phyloP scores from a whole-genome alignment of 2,329 filamentous ascomycete genomes.

The Didymellaceae sp. region DNA sequence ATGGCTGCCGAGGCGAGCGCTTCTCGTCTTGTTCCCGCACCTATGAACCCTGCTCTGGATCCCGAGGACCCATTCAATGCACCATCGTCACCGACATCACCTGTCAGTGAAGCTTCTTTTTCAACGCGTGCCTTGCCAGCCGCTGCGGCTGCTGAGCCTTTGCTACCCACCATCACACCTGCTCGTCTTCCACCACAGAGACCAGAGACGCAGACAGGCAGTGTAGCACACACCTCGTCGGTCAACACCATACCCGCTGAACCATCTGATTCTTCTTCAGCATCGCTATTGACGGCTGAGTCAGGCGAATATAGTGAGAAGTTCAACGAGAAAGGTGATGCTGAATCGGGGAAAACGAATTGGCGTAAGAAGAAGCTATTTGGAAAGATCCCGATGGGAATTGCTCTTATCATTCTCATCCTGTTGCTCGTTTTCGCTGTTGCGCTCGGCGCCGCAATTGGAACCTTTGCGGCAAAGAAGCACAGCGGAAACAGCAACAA shows the following conservation, averaged over 20 bases:
- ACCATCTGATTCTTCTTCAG: slow-evolving; percentile 37
- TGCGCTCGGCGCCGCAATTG: slow-evolving; percentile 61
- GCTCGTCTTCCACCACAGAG: slow-evolving; percentile 40
- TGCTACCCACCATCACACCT: slow-evolving; percentile 33
- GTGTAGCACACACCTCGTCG: slow-evolving; percentile 25
- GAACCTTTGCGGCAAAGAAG: slow-evolving; percentile 58
- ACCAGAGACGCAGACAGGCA: slow-evolving; percentile 42
- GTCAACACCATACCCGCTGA: slow-evolving; percentile 29
- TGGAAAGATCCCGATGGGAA: slow-evolving; percentile 59
- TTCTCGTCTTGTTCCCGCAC: slow-evolving; percentile 35
- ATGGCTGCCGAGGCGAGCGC: slow-evolving; percentile 46
- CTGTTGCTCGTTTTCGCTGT: slow-evolving; percentile 56
- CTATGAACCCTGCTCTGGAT: slow-evolving; percentile 24
- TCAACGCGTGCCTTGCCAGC: slow-evolving; percentile 27
- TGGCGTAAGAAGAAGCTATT: slow-evolving; percentile 55
- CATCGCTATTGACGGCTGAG: slow-evolving; percentile 35
- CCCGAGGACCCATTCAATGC: slow-evolving; percentile 35
- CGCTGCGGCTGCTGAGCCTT: slow-evolving; percentile 28
- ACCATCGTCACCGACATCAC: slow-evolving; percentile 31
- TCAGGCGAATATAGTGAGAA: slow-evolving; percentile 27
- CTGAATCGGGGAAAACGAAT: slow-evolving; percentile 5
- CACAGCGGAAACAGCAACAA: slow-evolving; percentile 19
- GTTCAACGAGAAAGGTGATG: slow-evolving; percentile 27
- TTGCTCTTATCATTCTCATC: slow-evolving; percentile 55
- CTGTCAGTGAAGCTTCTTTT: slow-evolving; percentile 27